Evolutionary conservation across 345 rosid genomes (phyloP).

Genomic region (Lepidium aucheri): DNA sequence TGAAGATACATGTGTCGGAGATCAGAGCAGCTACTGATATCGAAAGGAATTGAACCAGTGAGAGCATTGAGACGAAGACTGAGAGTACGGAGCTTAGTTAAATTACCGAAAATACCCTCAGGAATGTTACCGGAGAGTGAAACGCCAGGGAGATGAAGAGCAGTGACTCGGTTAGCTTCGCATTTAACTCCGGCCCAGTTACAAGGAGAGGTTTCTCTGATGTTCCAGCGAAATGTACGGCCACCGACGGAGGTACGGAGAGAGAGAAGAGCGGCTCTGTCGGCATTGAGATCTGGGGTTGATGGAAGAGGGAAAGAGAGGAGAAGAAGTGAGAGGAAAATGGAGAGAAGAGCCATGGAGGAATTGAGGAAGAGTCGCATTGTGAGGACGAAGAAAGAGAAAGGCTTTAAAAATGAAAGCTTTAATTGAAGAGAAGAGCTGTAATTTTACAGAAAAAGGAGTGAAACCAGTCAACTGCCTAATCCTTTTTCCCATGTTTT

Average conservation of each 20-base stretch:
- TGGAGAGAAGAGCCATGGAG: conserved; percentile 17
- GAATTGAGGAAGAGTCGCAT: conserved; percentile 5
- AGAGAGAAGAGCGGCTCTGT: conserved; percentile 25
- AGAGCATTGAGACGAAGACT: conserved; percentile 78
- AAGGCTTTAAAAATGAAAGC: neutral
- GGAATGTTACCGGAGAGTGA: conserved; percentile 63
- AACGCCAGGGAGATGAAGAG: conserved; percentile 67
- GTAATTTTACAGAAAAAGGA: neutral
- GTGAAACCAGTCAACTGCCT: conserved; percentile 28
- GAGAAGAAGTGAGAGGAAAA: conserved; percentile 10
- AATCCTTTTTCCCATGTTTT: conserved; percentile 8
- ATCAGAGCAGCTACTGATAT: conserved; percentile 40
- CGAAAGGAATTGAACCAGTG: conserved; percentile 53
- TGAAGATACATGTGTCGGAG: conserved; percentile 71
- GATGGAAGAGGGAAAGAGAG: conserved; percentile 19
- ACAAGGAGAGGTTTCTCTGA: conserved; percentile 15
- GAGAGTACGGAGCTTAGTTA: conserved; percentile 60
- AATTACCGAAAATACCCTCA: conserved; percentile 47
- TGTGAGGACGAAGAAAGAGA: conserved; percentile 10
- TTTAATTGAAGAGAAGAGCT: neutral
- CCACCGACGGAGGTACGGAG: conserved; percentile 26
- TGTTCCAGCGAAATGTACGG: conserved; percentile 24
- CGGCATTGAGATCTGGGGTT: conserved; percentile 22
- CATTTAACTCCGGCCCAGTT: conserved; percentile 29
- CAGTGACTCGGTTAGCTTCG: conserved; percentile 24